Evolutionary conservation across 768 basidiomycete genomes (phyloP), one percentile per base, ranked within the genome.

Genomic region (Trametes sanguinea): DNA sequence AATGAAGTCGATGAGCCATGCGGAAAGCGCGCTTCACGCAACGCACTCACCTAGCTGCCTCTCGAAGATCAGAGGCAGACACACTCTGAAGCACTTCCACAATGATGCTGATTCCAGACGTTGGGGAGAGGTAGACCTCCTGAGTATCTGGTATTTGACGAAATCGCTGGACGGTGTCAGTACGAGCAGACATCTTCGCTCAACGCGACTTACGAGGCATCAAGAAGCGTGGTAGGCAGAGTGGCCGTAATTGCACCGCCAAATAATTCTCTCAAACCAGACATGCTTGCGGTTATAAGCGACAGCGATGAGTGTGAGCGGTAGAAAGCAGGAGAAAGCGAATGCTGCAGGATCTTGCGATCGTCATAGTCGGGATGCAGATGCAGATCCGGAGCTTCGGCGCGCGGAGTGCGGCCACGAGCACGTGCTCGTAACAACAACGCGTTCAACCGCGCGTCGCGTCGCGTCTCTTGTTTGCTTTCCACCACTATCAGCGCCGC

Each of bases 71-170:
- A 11, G 70, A 64, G n/a, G 76, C 73, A 37, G 86, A 79, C 29
- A 96, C 93, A 60, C 85, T 80, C 72, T 93, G 74, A 11, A 98
- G 77, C 27, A 97, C 83, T 71, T 99, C 97, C 30, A 97, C 75
- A 52, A 98, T 83, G 64, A 95, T 81, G 69, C 89, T 94, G 66
- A 86, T 77, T 51, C 81, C 80, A 5, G 86, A 89, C 51, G 84
- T 74, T 6, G 83, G 83, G 57, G 87, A 88, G 58, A 97, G 72
- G 75, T 94, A 90, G 44, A 97, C 96, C 71, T 98, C 97, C 74
- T 99, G 96, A 4, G 86, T 94, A 72, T 98, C 90, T 13, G 97
- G 95, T 11, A 99, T 80, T 75, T 98, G 92, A 56, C 96, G 92
- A 87, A 61, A 52, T 80, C 76, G 61, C 88, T 89, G 69, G 11